A percentile compares a stretch with the other conserved stretches of the same genome.
Conservation (phyloP, 2,329 filamentous ascomycete genomes). For the Aspergillus neotritici region DNA sequence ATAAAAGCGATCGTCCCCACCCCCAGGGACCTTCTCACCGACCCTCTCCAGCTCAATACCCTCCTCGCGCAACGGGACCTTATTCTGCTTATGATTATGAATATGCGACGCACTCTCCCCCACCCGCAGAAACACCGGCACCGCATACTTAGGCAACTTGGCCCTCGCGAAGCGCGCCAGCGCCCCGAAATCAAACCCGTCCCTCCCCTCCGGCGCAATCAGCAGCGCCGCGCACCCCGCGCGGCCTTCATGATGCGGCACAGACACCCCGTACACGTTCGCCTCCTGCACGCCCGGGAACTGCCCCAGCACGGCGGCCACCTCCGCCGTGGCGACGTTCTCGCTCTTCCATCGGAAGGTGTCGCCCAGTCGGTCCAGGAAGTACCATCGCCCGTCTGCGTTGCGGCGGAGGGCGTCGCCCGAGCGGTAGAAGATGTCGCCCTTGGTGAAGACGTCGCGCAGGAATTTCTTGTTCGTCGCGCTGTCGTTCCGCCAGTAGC, state of each 20-base stretch:
- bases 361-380: constrained; percentile 65
- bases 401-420: constrained; percentile 62
- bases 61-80: constrained; percentile 62
- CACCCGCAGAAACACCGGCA: constrained; percentile 66
- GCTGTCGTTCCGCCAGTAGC: constrained; percentile 63
- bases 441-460: constrained; percentile 59
- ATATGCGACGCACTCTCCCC: constrained; percentile 43
- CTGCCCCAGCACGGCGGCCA: constrained; percentile 57
- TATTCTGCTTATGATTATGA: constrained; percentile 76
- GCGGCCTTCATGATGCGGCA: constrained; percentile 63
- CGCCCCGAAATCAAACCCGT: constrained; percentile 54
- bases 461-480: constrained; percentile 64
- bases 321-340: constrained; percentile 62
- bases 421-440: constrained; percentile 63
- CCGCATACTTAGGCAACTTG: constrained; percentile 65
- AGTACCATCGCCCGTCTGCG: constrained; percentile 61
- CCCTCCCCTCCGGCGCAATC: constrained; percentile 48
- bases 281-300: constrained; percentile 58
- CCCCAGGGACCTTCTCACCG: constrained; percentile 40
- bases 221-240: constrained; percentile 57
- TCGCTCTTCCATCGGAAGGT: constrained; percentile 71
- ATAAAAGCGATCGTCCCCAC: constrained; percentile 42
- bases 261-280: constrained; percentile 63
- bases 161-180: constrained; percentile 55
- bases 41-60: constrained; percentile 55